These are phyloP conservation scores for Kwoniella bestiolae DNA, from an alignment of 768 basidiomycete species.

Conservation along the genomic window DNA sequence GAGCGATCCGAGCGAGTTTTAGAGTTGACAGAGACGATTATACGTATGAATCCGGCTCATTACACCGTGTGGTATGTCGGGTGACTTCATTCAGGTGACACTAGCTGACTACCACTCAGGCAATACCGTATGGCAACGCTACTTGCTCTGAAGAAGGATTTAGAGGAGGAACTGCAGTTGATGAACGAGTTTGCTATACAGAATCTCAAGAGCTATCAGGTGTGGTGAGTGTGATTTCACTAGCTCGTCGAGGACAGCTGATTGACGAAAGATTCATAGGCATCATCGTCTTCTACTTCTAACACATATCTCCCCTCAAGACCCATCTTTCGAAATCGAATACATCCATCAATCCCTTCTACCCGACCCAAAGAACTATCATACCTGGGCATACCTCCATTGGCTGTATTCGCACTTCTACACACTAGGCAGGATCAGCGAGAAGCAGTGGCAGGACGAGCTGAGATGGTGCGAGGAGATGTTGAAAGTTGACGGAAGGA, in stretches of 20 bases:
- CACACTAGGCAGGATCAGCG: conserved; percentile 38
- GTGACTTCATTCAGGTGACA: background rate
- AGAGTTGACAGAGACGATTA: conserved; percentile 83
- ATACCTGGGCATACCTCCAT: conserved; percentile 98
- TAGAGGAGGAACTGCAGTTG: conserved; percentile 76
- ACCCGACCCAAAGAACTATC: conserved; percentile 92
- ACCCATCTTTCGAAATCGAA: conserved; percentile 66
- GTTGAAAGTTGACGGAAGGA: conserved; percentile 73
- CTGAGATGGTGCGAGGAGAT: conserved; percentile 54
- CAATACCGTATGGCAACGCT: conserved; percentile 93
- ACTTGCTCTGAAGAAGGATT: conserved; percentile 67
- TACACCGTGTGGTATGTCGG: conserved; percentile 87
- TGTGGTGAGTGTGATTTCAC: conserved; percentile 82
- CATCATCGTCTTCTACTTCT: conserved; percentile 61
- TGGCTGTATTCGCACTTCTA: conserved; percentile 85
- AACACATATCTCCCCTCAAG: conserved; percentile 54
- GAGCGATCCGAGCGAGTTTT: conserved; percentile 83
- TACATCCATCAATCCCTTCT: conserved; percentile 77
- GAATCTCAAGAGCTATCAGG: conserved; percentile 94
- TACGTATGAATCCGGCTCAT: conserved; percentile 90
- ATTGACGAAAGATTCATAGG: too few relatives aligned
- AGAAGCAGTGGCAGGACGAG: conserved; percentile 51
- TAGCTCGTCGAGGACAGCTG: too few relatives aligned
- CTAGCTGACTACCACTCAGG: conserved; percentile 61
- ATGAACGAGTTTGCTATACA: conserved; percentile 85